Percentiles rank a stretch among this genome's conserved stretches.
These are phyloP conservation scores for Ganoderma resinaceum DNA, from an alignment of 1,284 basidiomycete species.

Conservation along the genomic window DNA sequence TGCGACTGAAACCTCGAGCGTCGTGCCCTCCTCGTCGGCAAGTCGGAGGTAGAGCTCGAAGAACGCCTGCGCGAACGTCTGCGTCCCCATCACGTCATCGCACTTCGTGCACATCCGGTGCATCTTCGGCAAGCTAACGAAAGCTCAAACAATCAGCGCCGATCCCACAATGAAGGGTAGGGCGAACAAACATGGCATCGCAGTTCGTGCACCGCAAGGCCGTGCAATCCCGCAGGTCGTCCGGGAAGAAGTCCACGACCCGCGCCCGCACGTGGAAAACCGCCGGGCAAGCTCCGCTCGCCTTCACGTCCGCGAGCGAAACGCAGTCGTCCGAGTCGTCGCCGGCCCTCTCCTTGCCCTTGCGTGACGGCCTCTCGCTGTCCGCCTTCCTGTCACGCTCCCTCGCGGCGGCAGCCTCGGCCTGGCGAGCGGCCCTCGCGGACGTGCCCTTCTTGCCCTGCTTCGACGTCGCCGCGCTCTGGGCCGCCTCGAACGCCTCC, in stretches of 20 bases:
- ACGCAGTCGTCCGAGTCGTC: slow-evolving; percentile 19
- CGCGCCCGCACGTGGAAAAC: slow-evolving; percentile 57
- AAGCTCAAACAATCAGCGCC: not conserved
- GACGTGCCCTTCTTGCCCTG: slow-evolving; percentile 16
- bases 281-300: slow-evolving; percentile 42
- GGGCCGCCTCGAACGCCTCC: slow-evolving; percentile 29
- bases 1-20: slow-evolving; percentile 52
- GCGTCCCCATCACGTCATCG: slow-evolving; percentile 51
- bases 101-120: slow-evolving; percentile 57
- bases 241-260: slow-evolving; percentile 63
- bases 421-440: slow-evolving; percentile 18
- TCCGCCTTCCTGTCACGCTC: not conserved
- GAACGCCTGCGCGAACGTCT: slow-evolving; percentile 52
- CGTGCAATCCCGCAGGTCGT: slow-evolving; percentile 53
- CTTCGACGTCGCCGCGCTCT: slow-evolving; percentile 18
- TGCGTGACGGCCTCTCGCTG: not conserved
- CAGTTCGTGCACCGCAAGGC: slow-evolving; percentile 60
- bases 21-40: slow-evolving; percentile 52
- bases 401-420: slow-evolving; percentile 8
- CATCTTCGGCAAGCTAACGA: slow-evolving; percentile 50
- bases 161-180: not conserved
- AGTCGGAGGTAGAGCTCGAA: slow-evolving; percentile 58
- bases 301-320: slow-evolving; percentile 50
- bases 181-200: slow-evolving; percentile 49
- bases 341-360: not conserved